A percentile compares a stretch with the other conserved stretches of the same genome.
Evolutionary conservation across 148 eudicot species (phyloP).

Genomic region (Silene uniflora): DNA sequence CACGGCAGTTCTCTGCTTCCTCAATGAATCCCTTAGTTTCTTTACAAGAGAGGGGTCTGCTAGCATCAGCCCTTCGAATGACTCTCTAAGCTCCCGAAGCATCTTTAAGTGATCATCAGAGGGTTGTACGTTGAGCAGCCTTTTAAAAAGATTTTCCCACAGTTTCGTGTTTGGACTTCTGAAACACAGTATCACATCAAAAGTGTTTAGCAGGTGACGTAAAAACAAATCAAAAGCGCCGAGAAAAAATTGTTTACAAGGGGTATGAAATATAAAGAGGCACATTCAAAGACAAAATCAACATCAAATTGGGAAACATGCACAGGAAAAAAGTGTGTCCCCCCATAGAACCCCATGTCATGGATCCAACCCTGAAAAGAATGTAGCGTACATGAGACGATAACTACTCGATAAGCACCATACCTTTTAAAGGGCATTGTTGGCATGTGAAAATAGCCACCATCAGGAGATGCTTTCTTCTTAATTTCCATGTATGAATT

Average conservation of each 20-base stretch:
- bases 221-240: neutral
- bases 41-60: constrained; percentile 53
- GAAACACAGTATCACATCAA: constrained; percentile 16
- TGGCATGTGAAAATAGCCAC: constrained; percentile 50
- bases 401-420: neutral
- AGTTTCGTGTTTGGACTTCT: constrained; percentile 76
- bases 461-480: constrained; percentile 51
- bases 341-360: too few relatives aligned
- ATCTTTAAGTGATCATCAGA: constrained; percentile 45
- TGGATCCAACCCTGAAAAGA: too few relatives aligned
- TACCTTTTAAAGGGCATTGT: constrained; percentile 68
- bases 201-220: neutral
- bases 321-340: too few relatives aligned
- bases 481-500: constrained; percentile 72
- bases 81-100: constrained; percentile 50
- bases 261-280: too few relatives aligned
- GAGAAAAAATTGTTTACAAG: too few relatives aligned
- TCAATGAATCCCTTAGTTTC: constrained; percentile 65
- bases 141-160: constrained; percentile 67
- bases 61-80: constrained; percentile 64
- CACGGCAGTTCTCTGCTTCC: constrained; percentile 70
- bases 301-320: too few relatives aligned
- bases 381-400: neutral
- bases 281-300: too few relatives aligned
- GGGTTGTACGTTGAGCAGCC: constrained; percentile 59